phyloP scores from a whole-genome alignment of 345 rosid genomes.

The Citrus sinensis region DVS_A1.0 CM039165.1:38853501-38854000 shows the following conservation, averaged over 20 bases:
- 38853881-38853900: background rate
- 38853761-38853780: conserved; percentile 63
- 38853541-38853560: conserved; percentile 63
- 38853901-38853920: background rate
- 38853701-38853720: conserved; percentile 84
- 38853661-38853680: conserved; percentile 58
- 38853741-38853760: conserved; percentile 89
- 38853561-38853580: conserved; percentile 34
- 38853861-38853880: background rate
- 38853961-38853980: background rate
- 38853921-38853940: background rate
- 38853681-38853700: conserved; percentile 84
- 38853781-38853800: conserved; percentile 85
- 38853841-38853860: conserved; percentile 76
- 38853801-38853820: conserved; percentile 85
- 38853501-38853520: conserved; percentile 94
- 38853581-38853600: conserved; percentile 51
- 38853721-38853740: conserved; percentile 70
- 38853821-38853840: conserved; percentile 86
- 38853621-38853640: conserved; percentile 17
- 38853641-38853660: conserved; percentile 16
- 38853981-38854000: background rate
- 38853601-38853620: conserved; percentile 22
- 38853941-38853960: background rate
- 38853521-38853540: conserved; percentile 71